These are phyloP conservation scores for Ballota nigra DNA, from an alignment of 257 asterid genomes.

Conservation along the genomic window DNA sequence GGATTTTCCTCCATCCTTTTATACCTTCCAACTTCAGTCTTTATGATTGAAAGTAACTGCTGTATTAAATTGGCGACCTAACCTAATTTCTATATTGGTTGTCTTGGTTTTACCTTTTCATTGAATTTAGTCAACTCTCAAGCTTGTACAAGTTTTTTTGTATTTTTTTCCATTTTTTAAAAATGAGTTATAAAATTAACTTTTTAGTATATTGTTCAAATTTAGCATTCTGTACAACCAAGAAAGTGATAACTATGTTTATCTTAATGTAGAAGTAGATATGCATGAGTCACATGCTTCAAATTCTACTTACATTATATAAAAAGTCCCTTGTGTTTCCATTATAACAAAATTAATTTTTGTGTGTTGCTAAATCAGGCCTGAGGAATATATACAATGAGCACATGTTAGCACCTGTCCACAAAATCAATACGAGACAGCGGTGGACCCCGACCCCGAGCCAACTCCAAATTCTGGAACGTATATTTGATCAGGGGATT, in stretches of 20 bases:
- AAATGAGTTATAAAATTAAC: no score
- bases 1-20: not conserved
- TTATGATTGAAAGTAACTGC: slow-evolving; percentile 5
- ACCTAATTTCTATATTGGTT: not conserved
- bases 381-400: slow-evolving; percentile 83
- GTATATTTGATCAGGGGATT: slow-evolving; percentile 86
- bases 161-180: not conserved
- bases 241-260: no score
- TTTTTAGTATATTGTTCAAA: no score
- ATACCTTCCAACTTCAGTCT: not conserved
- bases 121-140: not conserved
- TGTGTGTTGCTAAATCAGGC: slow-evolving; percentile 47
- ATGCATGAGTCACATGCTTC: no score
- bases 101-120: not conserved
- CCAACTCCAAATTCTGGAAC: slow-evolving; percentile 96
- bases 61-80: not conserved
- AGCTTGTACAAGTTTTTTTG: not conserved
- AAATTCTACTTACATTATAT: not conserved
- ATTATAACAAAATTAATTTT: no score
- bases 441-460: slow-evolving; percentile 95
- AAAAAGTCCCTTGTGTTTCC: no score
- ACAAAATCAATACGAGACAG: slow-evolving; percentile 82
- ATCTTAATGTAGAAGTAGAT: no score
- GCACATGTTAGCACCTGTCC: no score
- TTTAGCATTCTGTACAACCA: no score